These are phyloP conservation scores for Globisporangium paddicum DNA, from an alignment of 352 stramenopile species.

Conservation along the genomic window DNA sequence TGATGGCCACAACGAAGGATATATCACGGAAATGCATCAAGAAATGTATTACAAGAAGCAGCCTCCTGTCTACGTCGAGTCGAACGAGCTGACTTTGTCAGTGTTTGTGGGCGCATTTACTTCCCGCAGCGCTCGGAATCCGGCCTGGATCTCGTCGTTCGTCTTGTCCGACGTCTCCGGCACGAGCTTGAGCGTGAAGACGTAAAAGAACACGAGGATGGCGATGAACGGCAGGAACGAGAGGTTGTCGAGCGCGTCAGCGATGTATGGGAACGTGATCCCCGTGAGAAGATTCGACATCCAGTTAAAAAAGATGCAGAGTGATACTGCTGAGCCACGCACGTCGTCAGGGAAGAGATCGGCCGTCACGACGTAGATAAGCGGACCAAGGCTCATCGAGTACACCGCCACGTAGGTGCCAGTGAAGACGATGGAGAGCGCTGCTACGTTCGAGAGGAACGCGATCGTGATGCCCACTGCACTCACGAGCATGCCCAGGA, in stretches of 20 bases:
- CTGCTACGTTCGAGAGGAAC: constrained; percentile 18
- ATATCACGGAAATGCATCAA: background rate
- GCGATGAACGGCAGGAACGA: constrained; percentile 50
- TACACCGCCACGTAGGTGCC: constrained; percentile 42
- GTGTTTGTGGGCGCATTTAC: background rate
- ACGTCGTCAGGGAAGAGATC: constrained; percentile 59
- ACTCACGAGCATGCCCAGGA: constrained; percentile 43
- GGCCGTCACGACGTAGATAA: constrained; percentile 44
- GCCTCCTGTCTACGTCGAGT: background rate
- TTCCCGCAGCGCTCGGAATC: constrained; percentile 21
- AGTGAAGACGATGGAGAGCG: constrained; percentile 45
- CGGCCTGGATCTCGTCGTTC: constrained; percentile 49
- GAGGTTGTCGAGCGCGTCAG: constrained; percentile 30
- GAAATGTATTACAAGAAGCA: background rate
- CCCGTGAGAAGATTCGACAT: constrained; percentile 50
- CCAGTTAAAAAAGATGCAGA: constrained; percentile 54
- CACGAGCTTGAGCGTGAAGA: constrained; percentile 40
- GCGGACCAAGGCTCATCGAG: constrained; percentile 39
- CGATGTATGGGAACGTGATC: constrained; percentile 53
- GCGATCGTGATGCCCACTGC: constrained; percentile 41
- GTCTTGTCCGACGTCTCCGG: constrained; percentile 61
- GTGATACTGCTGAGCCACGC: constrained; percentile 32
- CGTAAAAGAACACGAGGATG: constrained; percentile 32
- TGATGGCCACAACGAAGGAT: background rate
- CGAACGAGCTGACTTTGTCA: background rate